phyloP scores from a whole-genome alignment of 169 alveolate genomes.

The Theileria annulata region DNA sequence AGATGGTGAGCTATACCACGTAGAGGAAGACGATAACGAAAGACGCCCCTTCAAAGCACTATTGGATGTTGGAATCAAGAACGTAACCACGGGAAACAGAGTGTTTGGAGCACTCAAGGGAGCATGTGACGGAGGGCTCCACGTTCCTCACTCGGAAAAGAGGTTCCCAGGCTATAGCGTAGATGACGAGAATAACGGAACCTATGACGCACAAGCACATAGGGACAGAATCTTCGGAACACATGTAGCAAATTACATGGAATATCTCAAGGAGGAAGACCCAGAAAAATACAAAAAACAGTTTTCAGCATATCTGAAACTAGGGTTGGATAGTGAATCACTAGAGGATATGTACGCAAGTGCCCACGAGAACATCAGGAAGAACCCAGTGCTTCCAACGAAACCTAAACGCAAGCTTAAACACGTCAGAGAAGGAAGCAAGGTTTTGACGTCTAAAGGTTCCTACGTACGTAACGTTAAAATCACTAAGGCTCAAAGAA shows the following conservation, averaged over 20 bases:
- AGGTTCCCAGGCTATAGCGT: conserved; percentile 98
- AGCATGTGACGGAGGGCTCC: conserved; percentile 99
- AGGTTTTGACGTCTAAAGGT: conserved; percentile 85
- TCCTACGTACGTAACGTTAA: conserved; percentile 88
- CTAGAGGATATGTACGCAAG: conserved; percentile 95
- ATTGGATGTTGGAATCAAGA: conserved; percentile 98
- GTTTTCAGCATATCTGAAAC: conserved; percentile 93
- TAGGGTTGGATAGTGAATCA: conserved; percentile 90
- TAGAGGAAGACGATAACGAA: conserved; percentile 89
- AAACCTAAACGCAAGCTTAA: conserved; percentile 80
- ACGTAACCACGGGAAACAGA: conserved; percentile 99
- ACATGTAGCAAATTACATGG: conserved; percentile 97
- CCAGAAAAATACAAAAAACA: conserved; percentile 93
- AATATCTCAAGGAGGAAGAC: conserved; percentile 93
- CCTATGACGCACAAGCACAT: conserved; percentile 96
- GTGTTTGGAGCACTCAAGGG: conserved; percentile 99
- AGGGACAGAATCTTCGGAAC: conserved; percentile 97
- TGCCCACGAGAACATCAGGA: conserved; percentile 96
- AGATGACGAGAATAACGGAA: conserved; percentile 84
- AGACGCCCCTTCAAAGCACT: conserved; percentile 98
- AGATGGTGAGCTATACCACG: conserved; percentile 95
- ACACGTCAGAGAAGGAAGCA: conserved; percentile 83
- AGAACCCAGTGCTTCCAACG: conserved; percentile 89
- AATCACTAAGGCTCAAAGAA: conserved; percentile 91
- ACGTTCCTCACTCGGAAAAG: conserved; percentile 98